Evolutionary conservation across 2,329 filamentous ascomycete species (phyloP).

Genomic region (Berkeleyomyces rouxiae): DNA sequence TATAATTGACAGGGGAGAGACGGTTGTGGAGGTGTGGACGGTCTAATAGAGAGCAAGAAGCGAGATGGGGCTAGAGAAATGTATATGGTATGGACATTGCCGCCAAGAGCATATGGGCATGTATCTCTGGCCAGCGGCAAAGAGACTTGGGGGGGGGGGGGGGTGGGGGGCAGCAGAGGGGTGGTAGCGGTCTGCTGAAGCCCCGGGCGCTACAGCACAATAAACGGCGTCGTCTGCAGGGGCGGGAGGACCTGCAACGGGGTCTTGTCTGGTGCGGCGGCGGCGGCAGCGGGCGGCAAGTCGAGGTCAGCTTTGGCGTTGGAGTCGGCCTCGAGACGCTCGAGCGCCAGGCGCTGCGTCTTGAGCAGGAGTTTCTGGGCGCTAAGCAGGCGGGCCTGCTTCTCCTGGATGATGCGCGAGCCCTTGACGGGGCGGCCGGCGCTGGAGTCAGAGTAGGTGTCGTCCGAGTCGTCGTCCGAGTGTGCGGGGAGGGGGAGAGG

Average conservation of each 20-base stretch:
- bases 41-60: too few species aligned
- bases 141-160: too few species aligned
- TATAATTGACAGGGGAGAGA: too few species aligned
- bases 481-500: slow-evolving; percentile 15
- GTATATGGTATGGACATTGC: too few species aligned
- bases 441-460: slow-evolving; percentile 17
- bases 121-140: too few species aligned
- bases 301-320: neutral
- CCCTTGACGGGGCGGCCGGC: slow-evolving; percentile 15
- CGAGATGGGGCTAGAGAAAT: too few species aligned
- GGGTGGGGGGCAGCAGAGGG: too few species aligned
- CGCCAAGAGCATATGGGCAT: too few species aligned
- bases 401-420: slow-evolving; percentile 20
- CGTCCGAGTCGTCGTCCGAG: slow-evolving; percentile 16
- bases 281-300: neutral
- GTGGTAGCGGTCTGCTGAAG: too few species aligned
- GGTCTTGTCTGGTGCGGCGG: neutral
- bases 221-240: neutral
- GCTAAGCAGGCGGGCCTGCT: slow-evolving; percentile 25
- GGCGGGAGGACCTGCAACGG: neutral
- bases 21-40: too few species aligned
- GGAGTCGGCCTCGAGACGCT: neutral
- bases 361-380: slow-evolving; percentile 25
- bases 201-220: neutral
- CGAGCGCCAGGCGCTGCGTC: slow-evolving; percentile 12